phyloP scores from a whole-genome alignment of 78 protist species.

The Monosiga brevicollis region DNA sequence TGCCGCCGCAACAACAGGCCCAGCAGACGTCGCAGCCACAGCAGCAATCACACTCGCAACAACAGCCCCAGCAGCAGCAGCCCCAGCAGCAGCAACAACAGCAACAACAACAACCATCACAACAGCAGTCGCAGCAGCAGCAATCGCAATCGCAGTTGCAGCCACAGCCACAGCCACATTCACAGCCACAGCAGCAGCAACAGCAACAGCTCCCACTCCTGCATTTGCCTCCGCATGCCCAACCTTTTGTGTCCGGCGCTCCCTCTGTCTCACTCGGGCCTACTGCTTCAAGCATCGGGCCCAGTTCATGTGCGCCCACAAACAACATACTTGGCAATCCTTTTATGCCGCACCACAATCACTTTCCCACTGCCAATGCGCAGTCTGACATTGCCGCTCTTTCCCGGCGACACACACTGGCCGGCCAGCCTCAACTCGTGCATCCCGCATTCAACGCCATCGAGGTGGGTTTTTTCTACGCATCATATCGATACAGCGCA shows the following conservation, averaged over 20 bases:
- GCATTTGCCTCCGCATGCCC: not conserved
- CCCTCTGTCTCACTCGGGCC: too few species aligned
- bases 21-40: too few species aligned
- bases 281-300: too few species aligned
- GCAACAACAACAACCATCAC: not conserved
- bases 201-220: not conserved
- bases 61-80: not conserved
- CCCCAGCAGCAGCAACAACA: not conserved
- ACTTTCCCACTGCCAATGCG: not conserved
- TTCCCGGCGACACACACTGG: not conserved
- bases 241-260: not conserved
- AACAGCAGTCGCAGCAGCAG: not conserved
- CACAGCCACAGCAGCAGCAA: not conserved
- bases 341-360: not conserved
- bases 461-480: not conserved
- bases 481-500: not conserved
- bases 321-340: not conserved
- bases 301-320: too few species aligned
- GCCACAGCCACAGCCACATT: not conserved
- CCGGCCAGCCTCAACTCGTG: not conserved
- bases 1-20: too few species aligned
- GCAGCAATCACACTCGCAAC: not conserved
- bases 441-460: not conserved
- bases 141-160: not conserved
- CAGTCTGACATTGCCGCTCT: not conserved